Conservation (phyloP, 108 stramenopile genomes). For the Skeletonema marinoi region DNA sequence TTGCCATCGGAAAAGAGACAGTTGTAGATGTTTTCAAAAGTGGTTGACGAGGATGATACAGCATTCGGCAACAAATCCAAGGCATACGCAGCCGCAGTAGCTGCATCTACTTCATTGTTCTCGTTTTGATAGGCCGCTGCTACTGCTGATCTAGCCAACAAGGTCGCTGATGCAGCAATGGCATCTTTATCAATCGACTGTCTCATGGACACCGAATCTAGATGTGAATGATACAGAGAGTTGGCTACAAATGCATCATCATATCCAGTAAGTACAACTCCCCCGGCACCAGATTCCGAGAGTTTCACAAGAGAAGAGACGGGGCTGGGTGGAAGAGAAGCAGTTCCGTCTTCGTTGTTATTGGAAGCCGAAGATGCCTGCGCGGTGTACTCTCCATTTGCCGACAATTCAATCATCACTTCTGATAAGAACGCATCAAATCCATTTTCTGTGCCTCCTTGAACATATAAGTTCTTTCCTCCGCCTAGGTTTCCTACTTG, state of each 20-base stretch:
- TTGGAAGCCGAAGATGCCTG: slow-evolving; percentile 53
- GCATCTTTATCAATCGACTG: slow-evolving; percentile 64
- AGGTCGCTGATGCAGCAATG: slow-evolving; percentile 81
- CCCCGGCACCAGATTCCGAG: slow-evolving; percentile 59
- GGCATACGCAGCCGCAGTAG: slow-evolving; percentile 65
- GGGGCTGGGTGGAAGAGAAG: slow-evolving; percentile 82
- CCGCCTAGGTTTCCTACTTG: slow-evolving; percentile 69
- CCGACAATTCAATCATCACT: slow-evolving; percentile 61
- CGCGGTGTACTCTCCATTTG: slow-evolving; percentile 39
- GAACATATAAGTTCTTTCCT: slow-evolving; percentile 65
- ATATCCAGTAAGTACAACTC: slow-evolving; percentile 82
- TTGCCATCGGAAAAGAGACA: slow-evolving; percentile 75
- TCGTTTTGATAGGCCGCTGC: slow-evolving; percentile 76
- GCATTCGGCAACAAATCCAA: slow-evolving; percentile 54
- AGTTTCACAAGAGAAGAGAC: slow-evolving; percentile 66
- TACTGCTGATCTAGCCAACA: slow-evolving; percentile 79
- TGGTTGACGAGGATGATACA: slow-evolving; percentile 56
- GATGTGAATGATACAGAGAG: slow-evolving; percentile 75
- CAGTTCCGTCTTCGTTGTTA: slow-evolving; percentile 33
- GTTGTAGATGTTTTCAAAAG: slow-evolving; percentile 52
- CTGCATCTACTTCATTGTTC: slow-evolving; percentile 67
- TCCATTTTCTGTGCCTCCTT: slow-evolving; percentile 60
- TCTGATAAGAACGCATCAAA: slow-evolving; percentile 67
- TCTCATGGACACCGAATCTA: slow-evolving; percentile 52
- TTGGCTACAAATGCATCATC: slow-evolving; percentile 71